These are phyloP conservation scores for Globisporangium middletonii DNA, from an alignment of 352 stramenopile species.

Conservation along the genomic window DNA sequence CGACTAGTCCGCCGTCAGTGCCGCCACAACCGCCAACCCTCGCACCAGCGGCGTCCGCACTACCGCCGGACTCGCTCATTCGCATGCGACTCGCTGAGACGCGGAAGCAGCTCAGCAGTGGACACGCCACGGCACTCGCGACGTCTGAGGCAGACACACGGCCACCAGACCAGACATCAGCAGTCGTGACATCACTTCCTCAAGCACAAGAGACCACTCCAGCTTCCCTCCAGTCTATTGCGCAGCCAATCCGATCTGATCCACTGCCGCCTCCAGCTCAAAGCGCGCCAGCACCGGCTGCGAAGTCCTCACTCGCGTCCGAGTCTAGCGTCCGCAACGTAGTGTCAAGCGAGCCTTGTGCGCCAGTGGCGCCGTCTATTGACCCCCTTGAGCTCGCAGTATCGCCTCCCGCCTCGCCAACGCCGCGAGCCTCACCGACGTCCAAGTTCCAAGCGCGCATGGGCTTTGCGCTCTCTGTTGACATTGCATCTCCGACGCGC, in stretches of 20 bases:
- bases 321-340: too few relatives aligned
- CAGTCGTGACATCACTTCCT: not conserved
- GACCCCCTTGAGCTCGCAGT: too few relatives aligned
- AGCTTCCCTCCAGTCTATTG: too few relatives aligned
- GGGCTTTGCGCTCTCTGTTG: constrained; percentile 42
- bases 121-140: not conserved
- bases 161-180: not conserved
- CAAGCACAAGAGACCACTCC: too few relatives aligned
- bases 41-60: not conserved
- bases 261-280: too few relatives aligned
- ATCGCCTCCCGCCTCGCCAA: not conserved
- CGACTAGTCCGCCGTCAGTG: constrained; percentile 5
- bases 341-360: too few relatives aligned
- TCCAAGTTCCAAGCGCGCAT: constrained; percentile 51
- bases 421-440: constrained; percentile 5
- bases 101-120: constrained; percentile 17
- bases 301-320: not conserved
- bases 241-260: not conserved
- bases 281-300: too few relatives aligned
- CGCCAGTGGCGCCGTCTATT: too few relatives aligned
- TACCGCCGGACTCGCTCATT: constrained; percentile 39
- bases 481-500: constrained; percentile 32
- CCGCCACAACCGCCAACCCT: not conserved
- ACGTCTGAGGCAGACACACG: not conserved
- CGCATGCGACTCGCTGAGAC: constrained; percentile 37